These are phyloP conservation scores for Naganishia vishniacii DNA, from an alignment of 768 basidiomycete species.

Conservation along the genomic window DNA sequence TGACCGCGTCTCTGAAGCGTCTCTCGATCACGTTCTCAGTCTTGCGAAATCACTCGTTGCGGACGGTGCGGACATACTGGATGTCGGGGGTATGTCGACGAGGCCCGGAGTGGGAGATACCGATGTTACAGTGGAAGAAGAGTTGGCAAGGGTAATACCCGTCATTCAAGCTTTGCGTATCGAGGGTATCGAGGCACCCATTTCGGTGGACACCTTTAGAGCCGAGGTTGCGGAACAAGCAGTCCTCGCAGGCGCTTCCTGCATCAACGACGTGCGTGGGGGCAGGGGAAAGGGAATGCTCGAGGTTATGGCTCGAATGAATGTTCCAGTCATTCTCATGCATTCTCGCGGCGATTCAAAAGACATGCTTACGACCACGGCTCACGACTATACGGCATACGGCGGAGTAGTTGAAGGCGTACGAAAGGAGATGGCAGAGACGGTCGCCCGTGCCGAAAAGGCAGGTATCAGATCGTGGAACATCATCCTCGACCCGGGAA, in stretches of 20 bases:
- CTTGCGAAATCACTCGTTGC: slow-evolving; percentile 54
- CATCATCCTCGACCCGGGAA: slow-evolving; percentile 81
- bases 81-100: slow-evolving; percentile 91
- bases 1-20: slow-evolving; percentile 56
- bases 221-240: slow-evolving; percentile 68
- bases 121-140: slow-evolving; percentile 64
- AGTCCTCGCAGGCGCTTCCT: slow-evolving; percentile 74
- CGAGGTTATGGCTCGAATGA: slow-evolving; percentile 57
- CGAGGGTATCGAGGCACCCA: slow-evolving; percentile 51
- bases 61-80: slow-evolving; percentile 69
- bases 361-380: slow-evolving; percentile 61
- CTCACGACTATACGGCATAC: slow-evolving; percentile 50
- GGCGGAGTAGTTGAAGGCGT: slow-evolving; percentile 64
- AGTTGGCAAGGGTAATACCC: slow-evolving; percentile 67
- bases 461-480: slow-evolving; percentile 80
- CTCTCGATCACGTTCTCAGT: slow-evolving; percentile 51
- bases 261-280: slow-evolving; percentile 87
- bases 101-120: slow-evolving; percentile 63
- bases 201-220: slow-evolving; percentile 88
- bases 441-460: slow-evolving; percentile 31
- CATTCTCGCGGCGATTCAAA: slow-evolving; percentile 81
- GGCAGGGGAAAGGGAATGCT: slow-evolving; percentile 65
- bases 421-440: slow-evolving; percentile 60
- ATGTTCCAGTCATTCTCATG: slow-evolving; percentile 84
- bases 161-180: slow-evolving; percentile 60